A percentile compares a stretch with the other conserved stretches of the same genome.
Conservation (phyloP, 2,329 filamentous ascomycete species). For the Hortaea sp. region DNA sequence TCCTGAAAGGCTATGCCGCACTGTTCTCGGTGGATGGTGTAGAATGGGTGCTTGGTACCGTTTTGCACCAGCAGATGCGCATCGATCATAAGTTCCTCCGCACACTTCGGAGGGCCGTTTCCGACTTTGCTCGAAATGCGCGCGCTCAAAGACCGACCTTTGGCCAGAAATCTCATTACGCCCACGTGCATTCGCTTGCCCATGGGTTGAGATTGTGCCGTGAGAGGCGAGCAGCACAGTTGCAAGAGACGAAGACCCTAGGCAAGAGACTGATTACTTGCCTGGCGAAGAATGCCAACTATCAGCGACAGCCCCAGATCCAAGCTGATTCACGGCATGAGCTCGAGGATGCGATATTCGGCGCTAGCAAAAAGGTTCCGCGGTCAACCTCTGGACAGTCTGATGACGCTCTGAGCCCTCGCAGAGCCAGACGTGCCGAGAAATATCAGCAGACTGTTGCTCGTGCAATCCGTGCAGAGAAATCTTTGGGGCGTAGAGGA, state of each 20-base stretch:
- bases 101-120: conserved; percentile 1
- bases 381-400: too few relatives aligned
- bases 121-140: background rate
- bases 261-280: background rate
- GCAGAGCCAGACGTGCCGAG: background rate
- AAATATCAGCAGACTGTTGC: background rate
- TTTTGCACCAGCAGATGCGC: conserved; percentile 18
- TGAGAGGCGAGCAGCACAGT: background rate
- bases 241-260: background rate
- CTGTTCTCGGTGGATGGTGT: conserved; percentile 13
- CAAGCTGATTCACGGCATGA: background rate
- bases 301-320: conserved; percentile 1
- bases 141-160: background rate
- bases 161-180: background rate
- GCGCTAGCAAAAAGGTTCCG: background rate
- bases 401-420: too few relatives aligned
- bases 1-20: conserved; percentile 19
- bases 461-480: background rate
- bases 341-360: conserved; percentile 1
- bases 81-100: conserved; percentile 19
- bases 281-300: conserved; percentile 2
- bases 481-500: background rate
- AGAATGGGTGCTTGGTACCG: conserved; percentile 17
- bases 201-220: background rate
- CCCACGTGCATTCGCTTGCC: background rate